Evolutionary conservation across 2,329 filamentous ascomycete genomes (phyloP), one percentile per base, ranked within the genome.

Genomic region (Fusarium palustre): DNA sequence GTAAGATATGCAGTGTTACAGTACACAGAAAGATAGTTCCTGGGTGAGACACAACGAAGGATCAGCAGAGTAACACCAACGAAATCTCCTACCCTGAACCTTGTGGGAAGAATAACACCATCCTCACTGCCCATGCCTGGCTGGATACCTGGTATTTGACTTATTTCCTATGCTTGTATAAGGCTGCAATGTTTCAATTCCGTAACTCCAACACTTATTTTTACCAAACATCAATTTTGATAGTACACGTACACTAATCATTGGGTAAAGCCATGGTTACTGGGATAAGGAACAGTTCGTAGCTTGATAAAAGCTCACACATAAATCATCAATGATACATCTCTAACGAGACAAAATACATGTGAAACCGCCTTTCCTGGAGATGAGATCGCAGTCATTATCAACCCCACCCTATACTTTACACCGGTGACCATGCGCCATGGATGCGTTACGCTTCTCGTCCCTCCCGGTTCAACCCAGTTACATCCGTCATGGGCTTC

Each of bases 321-420:
- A 64, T 56, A 68, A 71, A 59, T 68, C 72, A 43, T 66, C 68
- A 54, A 59, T 68, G 52, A 68, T 71, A 64, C 34, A 69, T 63
- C 55, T 74, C 65, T 69, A 70, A 61, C 66, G 62, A 73, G 70
- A 74, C 66, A 72, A 69, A 67, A 70, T 73, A 75, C 73, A 75
- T 71, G 70, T 68, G 59, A 74, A 73, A 53, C 70, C 59, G 53
- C 68, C 64, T 65, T 69, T 70, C 64, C 56, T 64, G 48, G 76
- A 78, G 74, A 73, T 76, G 75, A 77, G 73, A 75, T 73, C 67
- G 66, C 57, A 72, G 60, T 64, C 70, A 74, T 72, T 74, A 73
- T 59, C 65, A 64, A 58, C 66, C 69, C 63, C 59, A 62, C 55
- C 62, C 59, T 68, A 69, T 74, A 70, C 73, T 74, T 72, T 75